Evolutionary conservation across 139 green algal species (phyloP), one percentile per base, ranked within the genome.

Genomic region (Haematococcus lacustris): DNA sequence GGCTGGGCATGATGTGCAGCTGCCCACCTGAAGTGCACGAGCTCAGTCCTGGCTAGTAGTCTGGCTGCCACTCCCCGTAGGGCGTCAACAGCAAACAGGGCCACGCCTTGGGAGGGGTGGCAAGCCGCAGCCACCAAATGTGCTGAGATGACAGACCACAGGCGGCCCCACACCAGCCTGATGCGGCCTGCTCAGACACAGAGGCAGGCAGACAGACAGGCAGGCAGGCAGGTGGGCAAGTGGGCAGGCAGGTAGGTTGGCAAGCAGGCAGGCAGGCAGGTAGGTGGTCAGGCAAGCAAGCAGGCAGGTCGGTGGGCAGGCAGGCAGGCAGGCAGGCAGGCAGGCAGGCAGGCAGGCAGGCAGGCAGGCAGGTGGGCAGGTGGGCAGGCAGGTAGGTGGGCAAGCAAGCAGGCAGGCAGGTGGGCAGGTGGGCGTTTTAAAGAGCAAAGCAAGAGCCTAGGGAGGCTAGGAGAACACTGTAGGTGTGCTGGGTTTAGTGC

Each of bases 111-210:
- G 33, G 28, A 68, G 50, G 83, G 66, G 74, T 91, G 86, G 84
- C 92, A 96, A 2, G 86, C 82, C 1, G 92, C 92, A 47, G 76
- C 80, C 26, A 96, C 88, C 37, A 97, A 87, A 78, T 97, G 92
- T 3, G 91, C 77, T 0, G 81, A 78, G 25, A 95, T 73, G 0
- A 93, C 86, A 6, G 86, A 72, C 93, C 93, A 98, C 51, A 97
- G 83, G 53, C 89, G 88, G 38, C 64, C 79, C 90, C 93, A 97
- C 50, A 97, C 86, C 13, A 97, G 85, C 26, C 93, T 82, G 59
- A 97, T 94, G 72, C 93, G 86, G 50, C 61, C 80, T 80, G 94
- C 79, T 25, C 26, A 35, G 21, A 64, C 53, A 64, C 21, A n/a
- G 47, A 53, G 17, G 17, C 43, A 53, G 9, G 9, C 9, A 53